phyloP scores from a whole-genome alignment of 768 basidiomycete genomes.

The Hortiboletus flavorubellus region DNA sequence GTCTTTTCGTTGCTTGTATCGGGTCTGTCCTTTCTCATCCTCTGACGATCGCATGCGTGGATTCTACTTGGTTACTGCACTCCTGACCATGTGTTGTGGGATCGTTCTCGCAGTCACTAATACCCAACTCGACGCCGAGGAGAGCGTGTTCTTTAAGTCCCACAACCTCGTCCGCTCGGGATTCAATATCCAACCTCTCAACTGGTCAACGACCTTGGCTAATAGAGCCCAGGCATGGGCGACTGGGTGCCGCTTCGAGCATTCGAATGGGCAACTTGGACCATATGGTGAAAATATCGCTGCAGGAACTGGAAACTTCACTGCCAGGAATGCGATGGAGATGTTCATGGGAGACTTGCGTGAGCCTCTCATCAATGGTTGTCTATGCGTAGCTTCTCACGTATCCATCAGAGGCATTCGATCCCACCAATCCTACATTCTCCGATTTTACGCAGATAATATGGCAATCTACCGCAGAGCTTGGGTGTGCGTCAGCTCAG shows the following conservation, averaged over 20 bases:
- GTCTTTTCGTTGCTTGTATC: background rate
- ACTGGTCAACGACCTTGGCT: slow-evolving; percentile 49
- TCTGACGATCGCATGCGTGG: slow-evolving; percentile 7
- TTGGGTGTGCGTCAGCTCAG: slow-evolving; percentile 53
- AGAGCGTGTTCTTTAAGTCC: slow-evolving; percentile 36
- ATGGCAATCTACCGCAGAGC: slow-evolving; percentile 57
- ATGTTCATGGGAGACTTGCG: slow-evolving; percentile 51
- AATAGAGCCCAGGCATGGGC: slow-evolving; percentile 50
- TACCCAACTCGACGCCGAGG: slow-evolving; percentile 9
- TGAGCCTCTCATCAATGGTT: slow-evolving; percentile 25
- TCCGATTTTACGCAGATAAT: slow-evolving; percentile 63
- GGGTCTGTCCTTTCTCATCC: slow-evolving; percentile 3
- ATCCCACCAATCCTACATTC: slow-evolving; percentile 45
- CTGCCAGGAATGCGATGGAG: slow-evolving; percentile 39
- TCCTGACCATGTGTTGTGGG: slow-evolving; percentile 17
- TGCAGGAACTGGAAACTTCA: slow-evolving; percentile 49
- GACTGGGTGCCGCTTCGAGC: slow-evolving; percentile 44
- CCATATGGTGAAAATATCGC: slow-evolving; percentile 56
- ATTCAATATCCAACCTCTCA: slow-evolving; percentile 42
- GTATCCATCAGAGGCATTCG: slow-evolving; percentile 24
- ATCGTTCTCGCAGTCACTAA: slow-evolving; percentile 10
- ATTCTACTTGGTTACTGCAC: background rate
- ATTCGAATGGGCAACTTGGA: slow-evolving; percentile 43
- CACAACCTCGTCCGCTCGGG: slow-evolving; percentile 48
- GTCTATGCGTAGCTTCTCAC: background rate